Conservation (phyloP, 1,284 basidiomycete genomes). For the Ustilago lituana region DNA sequence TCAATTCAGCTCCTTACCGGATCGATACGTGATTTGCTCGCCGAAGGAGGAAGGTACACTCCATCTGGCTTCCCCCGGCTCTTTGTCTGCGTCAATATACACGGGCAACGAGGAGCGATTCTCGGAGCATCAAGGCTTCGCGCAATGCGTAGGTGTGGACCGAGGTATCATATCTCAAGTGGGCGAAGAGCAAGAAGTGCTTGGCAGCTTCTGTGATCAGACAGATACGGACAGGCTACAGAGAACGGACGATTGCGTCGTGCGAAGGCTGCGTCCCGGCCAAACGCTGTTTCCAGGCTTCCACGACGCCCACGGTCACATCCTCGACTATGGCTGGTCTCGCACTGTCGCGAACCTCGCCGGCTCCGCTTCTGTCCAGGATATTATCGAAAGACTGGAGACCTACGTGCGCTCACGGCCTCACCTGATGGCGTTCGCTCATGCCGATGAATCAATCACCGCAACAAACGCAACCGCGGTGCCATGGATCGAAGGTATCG, state of each 20-base stretch:
- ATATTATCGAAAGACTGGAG: slow-evolving; percentile 48
- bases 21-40: slow-evolving; percentile 36
- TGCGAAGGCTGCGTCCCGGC: slow-evolving; percentile 20
- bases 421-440: slow-evolving; percentile 23
- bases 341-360: slow-evolving; percentile 51
- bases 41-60: slow-evolving; percentile 11
- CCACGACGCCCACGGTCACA: slow-evolving; percentile 62
- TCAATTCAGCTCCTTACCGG: slow-evolving; percentile 12
- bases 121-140: slow-evolving; percentile 15
- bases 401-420: slow-evolving; percentile 33
- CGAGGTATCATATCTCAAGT: slow-evolving; percentile 21
- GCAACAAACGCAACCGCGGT: not conserved
- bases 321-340: slow-evolving; percentile 60
- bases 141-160: slow-evolving; percentile 33
- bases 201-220: slow-evolving; percentile 14
- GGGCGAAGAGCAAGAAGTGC: slow-evolving; percentile 10
- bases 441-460: not conserved
- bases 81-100: slow-evolving; percentile 19
- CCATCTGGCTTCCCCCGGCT: slow-evolving; percentile 1
- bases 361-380: slow-evolving; percentile 44
- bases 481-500: slow-evolving; percentile 82
- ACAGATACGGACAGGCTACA: not conserved
- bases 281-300: slow-evolving; percentile 53
- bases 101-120: slow-evolving; percentile 37
- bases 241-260: slow-evolving; percentile 14